Evolutionary conservation across 1,139 yeast genomes (phyloP), one percentile per base, ranked within the genome.

Genomic region (Meyerozyma sp.): DNA sequence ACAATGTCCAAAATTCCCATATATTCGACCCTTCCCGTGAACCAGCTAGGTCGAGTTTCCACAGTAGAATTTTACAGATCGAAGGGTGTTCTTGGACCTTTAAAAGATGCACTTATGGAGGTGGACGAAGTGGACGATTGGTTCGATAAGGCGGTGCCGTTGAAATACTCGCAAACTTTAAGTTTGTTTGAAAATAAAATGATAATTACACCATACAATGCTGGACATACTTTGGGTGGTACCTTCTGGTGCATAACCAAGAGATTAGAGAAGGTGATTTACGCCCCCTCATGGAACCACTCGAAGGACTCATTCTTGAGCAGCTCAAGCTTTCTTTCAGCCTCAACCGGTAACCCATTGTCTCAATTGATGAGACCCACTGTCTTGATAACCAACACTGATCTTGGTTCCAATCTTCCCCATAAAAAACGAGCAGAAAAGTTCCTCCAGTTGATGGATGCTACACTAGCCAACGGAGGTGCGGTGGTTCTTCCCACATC

Each of bases 201-300:
- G 18, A 70, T 79, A 1, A 67, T 91, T 13, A 84, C 96, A 0
- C 95, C 98, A 0, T 83, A 83, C 54, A 89, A 88, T 61, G 85
- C 98, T 0, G 99, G 99, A 1, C 96, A 89, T 59, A 75, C 95
- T 0, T 73, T 94, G 34, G 99, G 99, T 46, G 98, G 98, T 8
- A 82, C 89, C 0, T 77, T 85, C 44, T 93, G 98, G 98, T 68
- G 84, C 39, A 65, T 91, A 21, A 76, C 79, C 43, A 82, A 82
- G 50, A 82, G 85, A 51, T 77, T 84, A 23, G 97, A 93, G 51
- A 85, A 84, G 49, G 70, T 90, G 14, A 71, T 93, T 3, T 89
- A 90, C 62, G 96, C 97, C 0, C 93, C 95, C 4, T 82, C 88
- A 40, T 93, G 98, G 98, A 91, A 91, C 59, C 98, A 93, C 61